Percentiles rank a stretch among this genome's conserved stretches.
Conservation (phyloP, 495 filamentous ascomycete genomes). For the Penicillium crystallinum region DNA sequence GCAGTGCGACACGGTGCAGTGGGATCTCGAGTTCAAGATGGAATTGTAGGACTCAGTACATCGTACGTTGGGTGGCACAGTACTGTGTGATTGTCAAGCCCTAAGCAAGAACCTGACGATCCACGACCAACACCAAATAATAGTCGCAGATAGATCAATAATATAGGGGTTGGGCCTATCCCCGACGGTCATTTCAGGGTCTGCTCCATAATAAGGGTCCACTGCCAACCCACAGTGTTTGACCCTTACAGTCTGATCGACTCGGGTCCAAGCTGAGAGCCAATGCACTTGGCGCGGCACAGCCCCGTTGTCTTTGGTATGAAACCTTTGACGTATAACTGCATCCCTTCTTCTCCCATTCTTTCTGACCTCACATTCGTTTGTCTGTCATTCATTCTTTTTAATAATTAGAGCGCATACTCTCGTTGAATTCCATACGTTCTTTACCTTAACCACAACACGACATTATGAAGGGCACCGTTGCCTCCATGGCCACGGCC, state of each 20-base stretch:
- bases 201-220: neutral
- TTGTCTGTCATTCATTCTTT: constrained; percentile 17
- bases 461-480: constrained; percentile 51
- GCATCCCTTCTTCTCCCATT: constrained; percentile 19
- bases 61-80: neutral
- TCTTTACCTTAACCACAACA: constrained; percentile 1
- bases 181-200: neutral
- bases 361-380: constrained; percentile 23
- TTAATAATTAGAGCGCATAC: constrained; percentile 3
- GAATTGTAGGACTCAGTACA: neutral
- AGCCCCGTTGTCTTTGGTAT: neutral
- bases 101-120: neutral
- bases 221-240: neutral
- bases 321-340: neutral
- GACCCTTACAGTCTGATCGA: constrained; percentile 16
- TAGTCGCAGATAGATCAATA: neutral
- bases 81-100: too few species aligned
- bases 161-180: neutral
- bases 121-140: neutral
- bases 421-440: constrained; percentile 13
- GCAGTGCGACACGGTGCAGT: neutral
- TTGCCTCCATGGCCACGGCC: constrained; percentile 52
- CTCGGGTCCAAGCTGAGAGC: constrained; percentile 2
- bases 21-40: neutral
- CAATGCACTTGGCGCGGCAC: constrained; percentile 7